Evolutionary conservation across 2,329 filamentous ascomycete species (phyloP), one percentile per base, ranked within the genome.

Genomic region (Talaromyces sp.): DNA sequence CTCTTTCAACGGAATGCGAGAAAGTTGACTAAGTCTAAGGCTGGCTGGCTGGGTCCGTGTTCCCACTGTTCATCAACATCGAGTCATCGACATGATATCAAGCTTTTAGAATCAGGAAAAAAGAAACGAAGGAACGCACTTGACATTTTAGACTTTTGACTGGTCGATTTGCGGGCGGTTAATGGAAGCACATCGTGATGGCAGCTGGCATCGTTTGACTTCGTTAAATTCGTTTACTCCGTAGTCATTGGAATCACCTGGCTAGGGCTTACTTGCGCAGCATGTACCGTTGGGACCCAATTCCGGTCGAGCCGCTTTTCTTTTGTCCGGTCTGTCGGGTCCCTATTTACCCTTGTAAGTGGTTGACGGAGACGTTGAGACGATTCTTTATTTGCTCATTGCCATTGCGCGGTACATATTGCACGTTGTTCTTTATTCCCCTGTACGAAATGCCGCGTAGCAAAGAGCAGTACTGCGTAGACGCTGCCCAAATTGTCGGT

Each of bases 161-260:
- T 59, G 25, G 56, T 39, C 52, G 33, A 56, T n/a, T 54, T 39
- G 33, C 19, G 52, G 52, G 52, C 52, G 52, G 52, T 22, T 56
- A 56, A 25, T 2, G 22, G n/a, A 56, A 5, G 50, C 31, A 19
- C 52, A 39, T 56, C 6, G n/a, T 56, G n/a, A 37, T 56, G 17
- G 9, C 35, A 37, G 35, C 5, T 31, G 27, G n/a, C 19, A 22
- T 56, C 25, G 47, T n/a, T 35, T 10, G 35, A 37, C 35, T 37
- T 37, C 17, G 52, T 56, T 22, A 54, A 35, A 13, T 9, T 54
- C 31, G 27, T 54, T 35, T 19, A 35, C 31, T 31, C 27, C 27
- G 27, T 31, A n/a, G 10, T n/a, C 31, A 52, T 11, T 19, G 5
- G 49, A 33, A 10, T 54, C 17, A 17, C 7, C 11, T 33, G 15